Percentiles rank a stretch among this genome's conserved stretches.
phyloP scores from a whole-genome alignment of 768 basidiomycete species.

The Cubamyces lactineus region DNA sequence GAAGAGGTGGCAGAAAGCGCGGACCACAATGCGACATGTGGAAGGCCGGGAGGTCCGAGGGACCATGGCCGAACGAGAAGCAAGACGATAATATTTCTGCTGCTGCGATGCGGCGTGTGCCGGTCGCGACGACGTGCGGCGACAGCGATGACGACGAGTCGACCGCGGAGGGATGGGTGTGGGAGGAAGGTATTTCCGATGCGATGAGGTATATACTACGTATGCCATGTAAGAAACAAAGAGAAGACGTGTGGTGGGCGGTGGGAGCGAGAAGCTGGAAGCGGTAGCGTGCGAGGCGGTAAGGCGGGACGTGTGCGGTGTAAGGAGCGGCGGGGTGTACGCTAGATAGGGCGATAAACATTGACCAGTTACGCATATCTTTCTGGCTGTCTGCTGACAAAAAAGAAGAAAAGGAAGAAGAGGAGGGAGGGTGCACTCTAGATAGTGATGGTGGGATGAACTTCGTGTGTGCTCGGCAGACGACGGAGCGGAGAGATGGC shows the following conservation, averaged over 20 bases:
- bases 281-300: constrained; percentile 1
- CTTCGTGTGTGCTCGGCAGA: background rate
- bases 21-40: too few relatives aligned
- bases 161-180: background rate
- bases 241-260: background rate
- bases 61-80: background rate
- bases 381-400: background rate
- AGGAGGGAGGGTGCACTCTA: constrained; percentile 9
- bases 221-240: constrained; percentile 7
- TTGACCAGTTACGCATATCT: constrained; percentile 13
- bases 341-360: constrained; percentile 26
- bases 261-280: too few relatives aligned
- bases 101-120: background rate
- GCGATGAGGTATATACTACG: constrained; percentile 24
- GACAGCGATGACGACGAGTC: too few relatives aligned
- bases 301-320: background rate
- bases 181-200: constrained; percentile 20
- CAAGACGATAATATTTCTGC: constrained; percentile 15
- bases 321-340: constrained; percentile 28
- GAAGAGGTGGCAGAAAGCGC: too few relatives aligned
- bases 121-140: background rate
- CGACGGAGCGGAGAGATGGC: constrained; percentile 1
- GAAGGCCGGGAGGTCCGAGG: too few relatives aligned
- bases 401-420: background rate
- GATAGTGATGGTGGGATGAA: background rate